phyloP scores from a whole-genome alignment of 306 rosid species.

The Abrus precatorius region DNA sequence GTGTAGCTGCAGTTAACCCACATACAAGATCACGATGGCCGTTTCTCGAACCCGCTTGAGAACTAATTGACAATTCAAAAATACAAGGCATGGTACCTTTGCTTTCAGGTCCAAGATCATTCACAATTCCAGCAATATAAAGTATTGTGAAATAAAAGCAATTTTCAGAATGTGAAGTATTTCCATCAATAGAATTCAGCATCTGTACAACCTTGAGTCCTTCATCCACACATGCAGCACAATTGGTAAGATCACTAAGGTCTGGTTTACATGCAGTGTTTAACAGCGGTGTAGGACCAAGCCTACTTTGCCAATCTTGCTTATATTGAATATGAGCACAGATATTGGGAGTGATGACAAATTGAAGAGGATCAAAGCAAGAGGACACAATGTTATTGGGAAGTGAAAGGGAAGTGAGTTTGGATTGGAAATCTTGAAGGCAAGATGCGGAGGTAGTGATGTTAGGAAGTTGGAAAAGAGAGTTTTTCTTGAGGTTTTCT shows the following conservation, averaged over 20 bases:
- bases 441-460: slow-evolving; percentile 63
- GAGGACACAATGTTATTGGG: slow-evolving; percentile 56
- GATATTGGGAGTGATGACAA: slow-evolving; percentile 59
- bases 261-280: slow-evolving; percentile 67
- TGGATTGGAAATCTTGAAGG: slow-evolving; percentile 67
- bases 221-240: slow-evolving; percentile 62
- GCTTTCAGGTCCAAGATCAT: slow-evolving; percentile 76
- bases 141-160: slow-evolving; percentile 72
- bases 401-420: slow-evolving; percentile 62
- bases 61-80: slow-evolving; percentile 52
- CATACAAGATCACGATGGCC: slow-evolving; percentile 59
- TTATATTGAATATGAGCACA: slow-evolving; percentile 66
- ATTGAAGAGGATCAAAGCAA: slow-evolving; percentile 74
- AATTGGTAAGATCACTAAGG: slow-evolving; percentile 55
- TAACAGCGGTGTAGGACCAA: slow-evolving; percentile 59
- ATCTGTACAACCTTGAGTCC: slow-evolving; percentile 52
- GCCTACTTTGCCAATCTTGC: slow-evolving; percentile 66
- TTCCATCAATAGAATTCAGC: slow-evolving; percentile 65
- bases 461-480: slow-evolving; percentile 68
- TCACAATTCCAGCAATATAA: slow-evolving; percentile 86
- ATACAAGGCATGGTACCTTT: slow-evolving; percentile 61
- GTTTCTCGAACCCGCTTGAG: slow-evolving; percentile 37
- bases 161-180: slow-evolving; percentile 64
- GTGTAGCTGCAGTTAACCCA: slow-evolving; percentile 66
- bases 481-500: slow-evolving; percentile 61